phyloP scores from a whole-genome alignment of 805 yeast genomes.

The Wickerhamomyces xylosicus region DNA sequence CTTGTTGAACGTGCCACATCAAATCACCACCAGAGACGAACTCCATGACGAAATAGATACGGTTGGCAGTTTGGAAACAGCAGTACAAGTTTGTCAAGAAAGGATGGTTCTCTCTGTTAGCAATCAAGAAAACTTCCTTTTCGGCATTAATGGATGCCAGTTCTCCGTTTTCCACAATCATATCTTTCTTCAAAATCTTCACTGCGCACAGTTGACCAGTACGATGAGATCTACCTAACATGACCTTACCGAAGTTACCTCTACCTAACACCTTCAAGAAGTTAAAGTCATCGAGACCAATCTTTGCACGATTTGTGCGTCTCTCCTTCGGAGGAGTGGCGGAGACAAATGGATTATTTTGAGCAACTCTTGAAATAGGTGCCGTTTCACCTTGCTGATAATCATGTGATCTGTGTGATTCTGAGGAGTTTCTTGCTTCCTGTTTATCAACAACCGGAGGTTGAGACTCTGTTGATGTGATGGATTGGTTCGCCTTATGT shows the following conservation, averaged over 20 bases:
- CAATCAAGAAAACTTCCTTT: constrained; percentile 77
- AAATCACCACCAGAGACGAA: constrained; percentile 96
- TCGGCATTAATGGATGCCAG: constrained; percentile 93
- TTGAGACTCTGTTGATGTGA: neutral
- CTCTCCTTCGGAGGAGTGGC: constrained; percentile 4
- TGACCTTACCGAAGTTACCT: constrained; percentile 97
- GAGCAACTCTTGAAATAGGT: neutral
- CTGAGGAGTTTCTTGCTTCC: constrained; percentile 1
- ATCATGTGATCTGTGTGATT: neutral
- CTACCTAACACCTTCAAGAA: constrained; percentile 93
- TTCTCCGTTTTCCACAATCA: constrained; percentile 90
- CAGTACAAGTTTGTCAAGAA: constrained; percentile 84
- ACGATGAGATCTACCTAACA: constrained; percentile 89
- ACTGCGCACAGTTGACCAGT: constrained; percentile 83
- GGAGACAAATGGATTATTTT: neutral
- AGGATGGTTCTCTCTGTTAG: constrained; percentile 86
- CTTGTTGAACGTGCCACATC: constrained; percentile 98
- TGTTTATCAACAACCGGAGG: neutral
- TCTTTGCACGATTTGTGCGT: constrained; percentile 45
- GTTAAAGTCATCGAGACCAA: constrained; percentile 92
- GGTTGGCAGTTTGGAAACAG: constrained; percentile 95
- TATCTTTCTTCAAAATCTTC: constrained; percentile 92
- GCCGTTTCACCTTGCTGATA: neutral
- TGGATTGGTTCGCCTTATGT: neutral
- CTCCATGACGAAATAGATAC: constrained; percentile 97